Evolutionary conservation across 441 rosid genomes (phyloP).

Genomic region (Gossypium gossypioides): DNA sequence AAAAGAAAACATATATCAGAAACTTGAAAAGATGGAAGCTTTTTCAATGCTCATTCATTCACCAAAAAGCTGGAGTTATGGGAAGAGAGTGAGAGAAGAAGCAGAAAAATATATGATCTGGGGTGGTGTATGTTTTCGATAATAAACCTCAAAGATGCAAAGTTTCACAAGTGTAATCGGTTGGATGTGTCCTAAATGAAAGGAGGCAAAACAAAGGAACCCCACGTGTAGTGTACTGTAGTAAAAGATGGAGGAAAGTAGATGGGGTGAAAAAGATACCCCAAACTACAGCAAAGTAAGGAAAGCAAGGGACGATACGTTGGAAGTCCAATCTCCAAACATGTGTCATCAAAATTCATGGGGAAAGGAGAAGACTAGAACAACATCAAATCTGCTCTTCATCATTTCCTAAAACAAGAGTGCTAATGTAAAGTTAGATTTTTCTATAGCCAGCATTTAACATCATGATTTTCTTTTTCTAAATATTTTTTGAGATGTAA

Average conservation of each 20-base stretch:
- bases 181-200: constrained; percentile 23
- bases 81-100: background rate
- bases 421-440: too few species aligned
- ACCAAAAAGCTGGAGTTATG: background rate
- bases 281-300: background rate
- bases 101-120: constrained; percentile 27
- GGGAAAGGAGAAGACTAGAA: constrained; percentile 21
- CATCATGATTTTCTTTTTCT: too few species aligned
- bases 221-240: constrained; percentile 33
- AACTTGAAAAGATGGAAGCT: constrained; percentile 22
- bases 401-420: too few species aligned
- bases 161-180: constrained; percentile 26
- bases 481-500: too few species aligned
- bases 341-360: constrained; percentile 17
- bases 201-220: constrained; percentile 35
- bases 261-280: constrained; percentile 15
- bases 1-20: background rate
- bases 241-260: background rate
- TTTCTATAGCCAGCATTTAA: too few species aligned
- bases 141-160: constrained; percentile 21
- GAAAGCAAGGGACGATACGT: background rate
- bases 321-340: constrained; percentile 12
- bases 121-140: background rate
- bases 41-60: constrained; percentile 21
- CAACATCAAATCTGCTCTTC: constrained; percentile 13